Evolutionary conservation across 1,139 yeast species (phyloP), one percentile per base, ranked within the genome.

Genomic region (Yamadazyma friedrichii): DNA sequence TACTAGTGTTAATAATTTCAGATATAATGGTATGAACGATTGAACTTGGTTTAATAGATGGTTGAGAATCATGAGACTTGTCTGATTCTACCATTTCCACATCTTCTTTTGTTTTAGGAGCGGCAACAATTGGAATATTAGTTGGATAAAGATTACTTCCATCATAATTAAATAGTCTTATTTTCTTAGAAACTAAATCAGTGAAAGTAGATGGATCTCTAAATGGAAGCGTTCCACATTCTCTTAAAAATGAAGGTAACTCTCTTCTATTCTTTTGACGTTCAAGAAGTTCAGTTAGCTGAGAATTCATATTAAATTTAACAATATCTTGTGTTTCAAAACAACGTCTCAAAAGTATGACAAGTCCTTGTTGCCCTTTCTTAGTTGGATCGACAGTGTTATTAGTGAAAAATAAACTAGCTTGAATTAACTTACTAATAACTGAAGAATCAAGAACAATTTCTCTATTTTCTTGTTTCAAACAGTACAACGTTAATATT

Each of bases 321-420:
- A 88, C 64, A 12, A 78, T 64, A 0, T 70, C 73, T 0, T 65
- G 61, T 1, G 80, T 75, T 56, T 91, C 98, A 55, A 82, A 80
- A 43, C 89, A 80, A 40, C 86, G 72, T 54, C 96, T 74, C 4
- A 84, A 61, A 24, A 88, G 65, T 17, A 80, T 65, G 1, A 56
- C 61, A 15, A 62, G 27, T 31, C 32, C 50, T 44, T 16, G 57
- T 47, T 48, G 46, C 6, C 49, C 52, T 31, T 45, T 44, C 28
- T 33, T 32, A 9, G 36, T 29, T n/a, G 38, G 35, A n/a, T 42
- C 43, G 9, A 20, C 26, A 3, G 35, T 37, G n/a, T 31, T 34
- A 29, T 31, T 35, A 13, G 36, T 17, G 17, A 42, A 40, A 11
- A 31, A 33, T 15, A 12, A 15, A 11, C 38, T 31, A 4, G 36